A percentile compares a stretch with the other conserved stretches of the same genome.
Conservation (phyloP, 208 protist genomes). For the Leishmania aethiopica region DNA sequence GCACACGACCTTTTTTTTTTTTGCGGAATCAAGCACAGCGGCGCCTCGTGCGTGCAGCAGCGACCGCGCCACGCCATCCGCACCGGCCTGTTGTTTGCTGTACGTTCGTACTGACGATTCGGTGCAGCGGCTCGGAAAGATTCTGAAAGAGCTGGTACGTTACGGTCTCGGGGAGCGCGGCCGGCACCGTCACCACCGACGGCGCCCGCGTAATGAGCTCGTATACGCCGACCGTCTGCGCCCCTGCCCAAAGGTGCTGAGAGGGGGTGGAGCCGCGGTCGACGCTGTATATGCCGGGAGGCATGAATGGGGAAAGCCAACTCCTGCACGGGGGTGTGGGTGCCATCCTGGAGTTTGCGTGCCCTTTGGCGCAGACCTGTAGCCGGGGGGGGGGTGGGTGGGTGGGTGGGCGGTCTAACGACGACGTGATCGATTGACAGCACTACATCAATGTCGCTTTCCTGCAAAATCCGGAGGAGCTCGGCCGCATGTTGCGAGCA, state of each 20-base stretch:
- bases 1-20: conserved; percentile 7
- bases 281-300: conserved; percentile 70
- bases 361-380: not conserved
- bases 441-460: conserved; percentile 94
- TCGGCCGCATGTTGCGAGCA: conserved; percentile 71
- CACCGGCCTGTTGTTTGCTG: conserved; percentile 40
- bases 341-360: conserved; percentile 16
- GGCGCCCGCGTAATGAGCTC: conserved; percentile 76
- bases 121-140: conserved; percentile 70
- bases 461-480: conserved; percentile 92
- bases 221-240: conserved; percentile 81
- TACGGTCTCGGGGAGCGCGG: conserved; percentile 67
- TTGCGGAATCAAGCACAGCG: conserved; percentile 45
- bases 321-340: conserved; percentile 30
- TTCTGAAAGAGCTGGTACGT: conserved; percentile 85
- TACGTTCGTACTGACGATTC: conserved; percentile 69
- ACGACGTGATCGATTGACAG: conserved; percentile 97
- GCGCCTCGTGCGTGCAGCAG: not conserved
- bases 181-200: conserved; percentile 72
- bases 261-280: conserved; percentile 58
- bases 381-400: not conserved
- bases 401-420: conserved; percentile 51
- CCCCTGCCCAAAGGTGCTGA: conserved; percentile 50
- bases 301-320: conserved; percentile 48
- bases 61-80: conserved; percentile 21